Base-by-base conservation (phyloP, 2,329 filamentous ascomycete species). In the Diaporthe velutina region DNA sequence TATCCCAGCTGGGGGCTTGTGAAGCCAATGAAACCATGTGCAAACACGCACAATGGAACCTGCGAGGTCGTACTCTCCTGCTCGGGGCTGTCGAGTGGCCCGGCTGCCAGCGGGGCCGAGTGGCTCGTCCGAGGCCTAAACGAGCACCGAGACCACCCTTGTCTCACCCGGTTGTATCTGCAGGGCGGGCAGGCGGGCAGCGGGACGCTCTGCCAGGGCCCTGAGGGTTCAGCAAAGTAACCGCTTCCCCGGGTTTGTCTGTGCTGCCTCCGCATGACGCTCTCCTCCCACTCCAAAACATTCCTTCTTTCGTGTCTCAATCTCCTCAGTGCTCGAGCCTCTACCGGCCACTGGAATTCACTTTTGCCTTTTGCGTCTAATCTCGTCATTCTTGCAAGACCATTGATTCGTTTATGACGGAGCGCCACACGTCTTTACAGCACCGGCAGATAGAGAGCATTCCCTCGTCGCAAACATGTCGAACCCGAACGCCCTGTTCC, bases 401-500 rank as follows among this genome's bases (percentile, higher is more conserved):
- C 30, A 54, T 68, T 54, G 64, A 54, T 54, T 17, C 35, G 55
- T 52, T 54, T 55, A 19, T 40, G 42, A 50, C 48, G 17, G 55
- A 71, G 38, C 42, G 42, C 45, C 40, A 42, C 42, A 30, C 55
- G n/a, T 52, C 54, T 60, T 60, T 40, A 58, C 45, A 71, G 40
- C 42, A 38, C 35, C 30, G 45, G 28, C 55, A 38, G 64, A 40
- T 38, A 28, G 33, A 67, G 1, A 38, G 35, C 28, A 28, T 35
- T 30, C 28, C 25, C 57, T 38, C 70, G 45, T 54, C 57, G 58
- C 57, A 64, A 67, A 81, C 76, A 80, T 90, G 89, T 85, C 88
- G 77, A 92, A 89, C 79, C 85, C 90, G 52, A 92, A 91, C 81
- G 96, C 98, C 84, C 93, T 98, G 78, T 95, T 96, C 83, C 93